Evolutionary conservation across 2,329 filamentous ascomycete genomes (phyloP).

Genomic region (Fusarium sublunatum): DNA sequence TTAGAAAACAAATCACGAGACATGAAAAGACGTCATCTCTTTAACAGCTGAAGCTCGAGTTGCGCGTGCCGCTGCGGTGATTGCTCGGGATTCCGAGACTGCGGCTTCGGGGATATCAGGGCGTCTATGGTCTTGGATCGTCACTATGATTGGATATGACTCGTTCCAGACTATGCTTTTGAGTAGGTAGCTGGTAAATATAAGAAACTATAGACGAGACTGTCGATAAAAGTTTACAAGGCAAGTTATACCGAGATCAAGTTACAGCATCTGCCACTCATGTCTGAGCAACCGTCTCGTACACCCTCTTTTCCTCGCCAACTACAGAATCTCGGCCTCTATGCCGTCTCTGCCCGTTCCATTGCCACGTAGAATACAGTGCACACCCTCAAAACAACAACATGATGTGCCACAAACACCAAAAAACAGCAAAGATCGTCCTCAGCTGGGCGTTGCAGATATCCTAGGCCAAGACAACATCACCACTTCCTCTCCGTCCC

Average conservation of each 20-base stretch:
- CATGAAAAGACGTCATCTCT: conserved; percentile 29
- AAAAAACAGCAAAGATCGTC: conserved; percentile 7
- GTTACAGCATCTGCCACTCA: not conserved
- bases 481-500: conserved; percentile 34
- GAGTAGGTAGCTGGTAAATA: not conserved
- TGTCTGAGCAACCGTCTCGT: conserved; percentile 12
- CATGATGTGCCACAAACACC: conserved; percentile 11
- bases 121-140: not conserved
- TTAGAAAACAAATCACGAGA: conserved; percentile 20
- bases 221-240: not conserved
- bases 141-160: conserved; percentile 15
- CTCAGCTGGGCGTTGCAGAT: not conserved
- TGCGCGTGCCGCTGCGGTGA: conserved; percentile 23
- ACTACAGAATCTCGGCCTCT: conserved; percentile 24
- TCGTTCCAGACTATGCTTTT: conserved; percentile 22
- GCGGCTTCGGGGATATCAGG: conserved; percentile 31
- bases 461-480: not conserved
- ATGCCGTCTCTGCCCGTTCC: conserved; percentile 35
- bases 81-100: conserved; percentile 33
- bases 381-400: conserved; percentile 22
- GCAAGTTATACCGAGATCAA: conserved; percentile 7
- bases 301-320: conserved; percentile 30
- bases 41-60: conserved; percentile 1
- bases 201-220: conserved; percentile 1
- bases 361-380: conserved; percentile 24